Base-by-base conservation (phyloP, 2,329 filamentous ascomycete genomes). In the Byssothecium circinans region DNA sequence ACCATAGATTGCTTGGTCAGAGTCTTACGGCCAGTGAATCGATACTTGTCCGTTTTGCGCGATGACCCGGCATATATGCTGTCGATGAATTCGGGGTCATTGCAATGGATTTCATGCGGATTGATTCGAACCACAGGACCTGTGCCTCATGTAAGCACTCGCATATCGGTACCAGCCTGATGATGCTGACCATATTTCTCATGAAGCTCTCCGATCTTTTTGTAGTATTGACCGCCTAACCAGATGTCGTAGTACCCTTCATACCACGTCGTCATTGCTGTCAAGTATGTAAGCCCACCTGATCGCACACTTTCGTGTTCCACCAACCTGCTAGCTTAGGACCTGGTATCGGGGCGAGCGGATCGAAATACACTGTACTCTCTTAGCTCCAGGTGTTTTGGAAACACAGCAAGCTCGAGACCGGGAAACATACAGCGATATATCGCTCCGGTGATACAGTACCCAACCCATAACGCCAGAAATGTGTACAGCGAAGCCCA, bases 81-180 rank as follows among this genome's bases (percentile, higher is more conserved):
- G 25, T 45, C 35, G 18, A 45, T 47, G 30, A 51, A 56, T 14
- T 48, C 38, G 18, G 53, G 47, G 34, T 56, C 50, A 35, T 41
- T 44, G 18, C 46, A 44, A 29, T 56, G 53, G 4, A 56, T n/a
- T 41, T 56, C 50, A 14, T 42, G 22, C 4, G 53, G 50, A 34
- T 45, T 56, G 43, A 56, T 43, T 11, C 50, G 43, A 15, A 56
- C 37, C n/a, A 56, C 45, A 7, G 50, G 50, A 4, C 36, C 23
- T 23, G 23, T 10, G 23, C 23, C 5, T 5, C 10, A 25, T 12
- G 19, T 25, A 11, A 39, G 7, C 18, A 22, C 6, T 19, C 12
- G 14, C 5, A 19, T 19, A 7, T 37, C 4, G 35, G 3, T 15
- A 18, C n/a, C n/a, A 8, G 35, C 19, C 18, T 19, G 35, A n/a